Evolutionary conservation across 2,329 filamentous ascomycete species (phyloP).

Genomic region (Verticillium klebahnii): DNA sequence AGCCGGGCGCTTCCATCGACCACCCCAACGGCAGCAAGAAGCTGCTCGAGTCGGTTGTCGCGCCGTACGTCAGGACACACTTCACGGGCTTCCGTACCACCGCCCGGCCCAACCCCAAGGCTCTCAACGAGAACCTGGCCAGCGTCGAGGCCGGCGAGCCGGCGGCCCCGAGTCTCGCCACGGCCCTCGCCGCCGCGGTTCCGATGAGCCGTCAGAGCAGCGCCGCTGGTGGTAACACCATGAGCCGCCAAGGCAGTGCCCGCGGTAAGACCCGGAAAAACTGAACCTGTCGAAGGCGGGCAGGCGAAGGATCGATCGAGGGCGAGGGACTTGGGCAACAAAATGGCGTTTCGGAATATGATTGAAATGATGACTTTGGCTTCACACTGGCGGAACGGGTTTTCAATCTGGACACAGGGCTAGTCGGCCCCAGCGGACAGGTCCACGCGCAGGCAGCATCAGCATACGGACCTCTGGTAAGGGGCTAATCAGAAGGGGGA

Average conservation of each 20-base stretch:
- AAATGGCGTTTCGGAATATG: neutral
- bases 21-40: slow-evolving; percentile 47
- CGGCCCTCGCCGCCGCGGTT: slow-evolving; percentile 28
- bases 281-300: slow-evolving; percentile 4
- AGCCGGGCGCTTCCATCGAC: slow-evolving; percentile 52
- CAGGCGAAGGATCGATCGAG: neutral
- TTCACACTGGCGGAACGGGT: neutral
- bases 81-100: slow-evolving; percentile 44
- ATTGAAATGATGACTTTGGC: neutral
- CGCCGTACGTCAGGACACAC: slow-evolving; percentile 39
- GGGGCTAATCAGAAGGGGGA: neutral
- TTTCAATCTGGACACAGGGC: neutral
- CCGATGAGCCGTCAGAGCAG: slow-evolving; percentile 55
- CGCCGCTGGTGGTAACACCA: slow-evolving; percentile 44
- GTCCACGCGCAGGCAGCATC: neutral
- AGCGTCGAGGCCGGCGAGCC: slow-evolving; percentile 39
- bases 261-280: slow-evolving; percentile 40
- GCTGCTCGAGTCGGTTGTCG: slow-evolving; percentile 50
- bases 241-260: slow-evolving; percentile 52
- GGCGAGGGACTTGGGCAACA: neutral
- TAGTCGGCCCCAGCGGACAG: neutral
- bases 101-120: slow-evolving; percentile 42
- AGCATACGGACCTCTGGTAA: neutral
- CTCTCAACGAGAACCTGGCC: slow-evolving; percentile 44
- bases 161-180: slow-evolving; percentile 31